phyloP scores from a whole-genome alignment of 345 rosid genomes.

The Populus simonii region DNA sequence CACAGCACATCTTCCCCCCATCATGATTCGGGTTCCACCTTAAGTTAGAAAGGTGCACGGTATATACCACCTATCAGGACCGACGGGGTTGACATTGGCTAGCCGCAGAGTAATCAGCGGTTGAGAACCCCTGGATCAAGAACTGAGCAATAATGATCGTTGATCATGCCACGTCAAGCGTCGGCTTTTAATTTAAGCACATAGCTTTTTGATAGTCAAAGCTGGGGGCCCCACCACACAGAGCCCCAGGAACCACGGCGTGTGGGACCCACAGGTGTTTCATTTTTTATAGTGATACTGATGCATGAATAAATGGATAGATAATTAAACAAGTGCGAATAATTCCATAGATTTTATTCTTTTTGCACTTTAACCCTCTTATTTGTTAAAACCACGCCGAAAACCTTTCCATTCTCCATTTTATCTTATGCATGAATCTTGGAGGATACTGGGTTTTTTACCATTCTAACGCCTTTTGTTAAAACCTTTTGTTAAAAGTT shows the following conservation, averaged over 20 bases:
- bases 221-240: background rate
- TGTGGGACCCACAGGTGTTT: background rate
- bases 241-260: background rate
- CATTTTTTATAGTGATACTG: background rate
- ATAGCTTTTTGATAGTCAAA: background rate
- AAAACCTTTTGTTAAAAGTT: too few relatives aligned
- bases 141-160: background rate
- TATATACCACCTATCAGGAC: background rate
- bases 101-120: background rate
- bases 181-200: background rate
- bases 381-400: background rate
- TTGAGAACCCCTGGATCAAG: background rate
- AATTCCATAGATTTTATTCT: background rate
- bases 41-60: background rate
- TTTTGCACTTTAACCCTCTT: background rate
- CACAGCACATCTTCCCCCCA: background rate
- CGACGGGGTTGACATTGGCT: background rate
- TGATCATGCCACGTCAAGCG: background rate
- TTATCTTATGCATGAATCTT: too few relatives aligned
- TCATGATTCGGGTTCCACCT: background rate
- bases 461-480: too few relatives aligned
- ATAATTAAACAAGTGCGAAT: background rate
- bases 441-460: background rate
- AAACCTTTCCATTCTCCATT: background rate
- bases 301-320: background rate